Conservation (phyloP, 2,329 filamentous ascomycete species). For the Macrophomina tecta region DNA sequence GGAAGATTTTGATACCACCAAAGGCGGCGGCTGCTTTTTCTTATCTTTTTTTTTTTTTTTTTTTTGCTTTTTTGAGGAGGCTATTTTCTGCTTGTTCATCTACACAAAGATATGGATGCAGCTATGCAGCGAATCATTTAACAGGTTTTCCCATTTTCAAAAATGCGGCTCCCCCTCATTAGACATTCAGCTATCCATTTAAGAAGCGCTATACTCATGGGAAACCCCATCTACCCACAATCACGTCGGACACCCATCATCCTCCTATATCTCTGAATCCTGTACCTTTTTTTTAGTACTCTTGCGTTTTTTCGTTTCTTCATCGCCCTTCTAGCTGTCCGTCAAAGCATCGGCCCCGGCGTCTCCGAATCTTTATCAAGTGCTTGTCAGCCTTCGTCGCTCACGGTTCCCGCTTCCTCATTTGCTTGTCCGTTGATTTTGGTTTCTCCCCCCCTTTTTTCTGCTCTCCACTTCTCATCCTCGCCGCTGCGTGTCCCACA, state of each 20-base stretch:
- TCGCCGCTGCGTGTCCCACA: not conserved
- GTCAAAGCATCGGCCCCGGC: slow-evolving; percentile 19
- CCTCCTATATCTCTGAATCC: not conserved
- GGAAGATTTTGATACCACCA: slow-evolving; percentile 7
- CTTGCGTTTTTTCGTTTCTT: not conserved
- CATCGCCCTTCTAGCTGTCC: not conserved
- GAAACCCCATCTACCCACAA: not conserved
- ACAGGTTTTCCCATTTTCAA: not conserved
- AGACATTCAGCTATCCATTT: not conserved
- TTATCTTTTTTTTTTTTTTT: not conserved
- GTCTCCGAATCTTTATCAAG: not conserved
- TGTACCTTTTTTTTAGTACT: slow-evolving; percentile 8
- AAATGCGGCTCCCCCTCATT: not conserved
- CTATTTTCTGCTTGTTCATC: not conserved
- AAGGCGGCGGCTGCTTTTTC: not conserved
- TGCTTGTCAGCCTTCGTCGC: not conserved
- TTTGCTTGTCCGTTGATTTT: too few species aligned
- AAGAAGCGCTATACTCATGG: too few species aligned
- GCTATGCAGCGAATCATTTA: slow-evolving; percentile 19
- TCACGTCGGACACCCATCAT: not conserved
- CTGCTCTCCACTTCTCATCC: not conserved
- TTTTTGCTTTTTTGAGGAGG: not conserved
- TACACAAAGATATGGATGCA: slow-evolving; percentile 2
- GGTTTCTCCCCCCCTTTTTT: not conserved
- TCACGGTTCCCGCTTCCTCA: not conserved